Evolutionary conservation across 306 rosid genomes (phyloP).

Genomic region (Datisca glomerata): DNA sequence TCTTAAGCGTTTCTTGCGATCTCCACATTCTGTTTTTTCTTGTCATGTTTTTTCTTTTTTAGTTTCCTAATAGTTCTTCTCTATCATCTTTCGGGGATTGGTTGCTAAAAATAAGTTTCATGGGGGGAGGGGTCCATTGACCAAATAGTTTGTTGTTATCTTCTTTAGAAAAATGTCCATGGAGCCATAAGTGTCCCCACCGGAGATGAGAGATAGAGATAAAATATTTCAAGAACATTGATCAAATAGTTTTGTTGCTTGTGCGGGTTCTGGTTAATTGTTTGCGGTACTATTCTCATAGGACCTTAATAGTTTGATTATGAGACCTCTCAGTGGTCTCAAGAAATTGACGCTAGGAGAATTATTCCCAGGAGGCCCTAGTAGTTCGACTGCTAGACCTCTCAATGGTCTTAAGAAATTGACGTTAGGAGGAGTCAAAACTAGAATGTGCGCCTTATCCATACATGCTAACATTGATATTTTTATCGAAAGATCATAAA

Average conservation of each 20-base stretch:
- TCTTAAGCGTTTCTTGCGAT: no score
- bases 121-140: no score
- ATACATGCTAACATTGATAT: no score
- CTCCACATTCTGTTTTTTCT: no score
- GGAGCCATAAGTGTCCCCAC: not conserved
- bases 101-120: constrained; percentile 87
- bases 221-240: not conserved
- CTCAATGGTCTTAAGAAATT: not conserved
- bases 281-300: constrained; percentile 75
- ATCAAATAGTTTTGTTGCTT: not conserved
- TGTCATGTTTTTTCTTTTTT: constrained; percentile 1
- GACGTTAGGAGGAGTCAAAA: not conserved
- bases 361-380: no score
- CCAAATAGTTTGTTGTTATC: not conserved
- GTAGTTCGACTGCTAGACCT: constrained; percentile 2
- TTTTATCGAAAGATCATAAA: no score
- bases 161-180: not conserved
- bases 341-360: not conserved
- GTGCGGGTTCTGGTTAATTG: constrained; percentile 79
- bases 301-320: constrained; percentile 44
- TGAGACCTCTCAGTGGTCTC: not conserved
- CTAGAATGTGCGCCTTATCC: no score
- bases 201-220: not conserved
- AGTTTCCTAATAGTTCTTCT: not conserved
- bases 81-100: constrained; percentile 55